A percentile compares a stretch with the other conserved stretches of the same genome.
These are phyloP conservation scores for Schizosaccharomyces versatilis DNA, from an alignment of 1,139 yeast species.

Conservation along the genomic window DNA sequence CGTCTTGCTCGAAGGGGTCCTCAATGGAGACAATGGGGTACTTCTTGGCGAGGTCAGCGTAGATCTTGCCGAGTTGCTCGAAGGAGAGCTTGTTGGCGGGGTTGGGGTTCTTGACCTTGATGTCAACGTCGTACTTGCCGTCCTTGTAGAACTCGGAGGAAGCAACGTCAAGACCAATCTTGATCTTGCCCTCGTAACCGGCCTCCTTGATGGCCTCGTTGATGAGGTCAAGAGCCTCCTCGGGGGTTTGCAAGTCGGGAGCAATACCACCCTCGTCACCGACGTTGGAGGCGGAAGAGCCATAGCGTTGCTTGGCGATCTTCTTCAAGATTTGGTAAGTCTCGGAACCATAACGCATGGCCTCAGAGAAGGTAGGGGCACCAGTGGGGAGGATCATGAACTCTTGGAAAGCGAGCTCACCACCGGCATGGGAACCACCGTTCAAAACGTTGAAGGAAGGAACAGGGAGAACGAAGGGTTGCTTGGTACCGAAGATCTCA, in stretches of 20 bases:
- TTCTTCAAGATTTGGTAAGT: conserved; percentile 88
- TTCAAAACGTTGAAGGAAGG: conserved; percentile 63
- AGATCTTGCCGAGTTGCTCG: conserved; percentile 61
- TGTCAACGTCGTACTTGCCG: conserved; percentile 88
- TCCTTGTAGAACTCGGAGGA: conserved; percentile 92
- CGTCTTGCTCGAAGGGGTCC: conserved; percentile 97
- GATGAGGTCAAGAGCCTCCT: conserved; percentile 86
- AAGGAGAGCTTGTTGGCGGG: conserved; percentile 73
- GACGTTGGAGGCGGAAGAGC: conserved; percentile 93
- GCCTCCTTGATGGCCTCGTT: conserved; percentile 67
- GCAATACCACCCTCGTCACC: conserved; percentile 99
- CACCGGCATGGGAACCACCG: conserved; percentile 99
- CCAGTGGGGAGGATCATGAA: conserved; percentile 92
- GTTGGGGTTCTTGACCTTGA: conserved; percentile 87
- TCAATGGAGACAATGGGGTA: conserved; percentile 94
- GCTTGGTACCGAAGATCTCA: conserved; percentile 40
- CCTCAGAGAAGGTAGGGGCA: conserved; percentile 74
- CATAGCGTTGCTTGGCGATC: conserved; percentile 76
- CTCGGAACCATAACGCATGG: conserved; percentile 84
- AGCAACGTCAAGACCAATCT: conserved; percentile 85
- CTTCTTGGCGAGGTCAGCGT: conserved; percentile 52
- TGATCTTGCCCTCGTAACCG: conserved; percentile 78
- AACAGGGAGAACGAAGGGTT: conserved; percentile 25
- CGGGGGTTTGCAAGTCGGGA: conserved; percentile 78
- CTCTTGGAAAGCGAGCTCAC: conserved; percentile 94